Conservation (phyloP, 192 early-diverging fungal species). For the Podila epigama region DNA sequence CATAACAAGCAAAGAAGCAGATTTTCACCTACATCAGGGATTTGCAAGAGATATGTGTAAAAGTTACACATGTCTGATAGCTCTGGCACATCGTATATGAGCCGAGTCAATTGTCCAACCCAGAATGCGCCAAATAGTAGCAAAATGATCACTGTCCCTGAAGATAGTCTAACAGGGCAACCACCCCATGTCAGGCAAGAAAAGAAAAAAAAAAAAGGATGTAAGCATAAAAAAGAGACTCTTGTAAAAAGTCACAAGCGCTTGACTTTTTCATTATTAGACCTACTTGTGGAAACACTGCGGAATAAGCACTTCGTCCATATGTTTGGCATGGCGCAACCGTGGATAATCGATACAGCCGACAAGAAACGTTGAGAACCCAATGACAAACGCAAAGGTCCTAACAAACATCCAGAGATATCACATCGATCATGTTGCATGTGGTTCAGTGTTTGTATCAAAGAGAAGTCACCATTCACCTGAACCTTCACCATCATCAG, state of each 20-base stretch:
- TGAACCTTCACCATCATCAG: background rate
- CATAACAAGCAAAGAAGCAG: too few species aligned
- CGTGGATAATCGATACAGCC: conserved; percentile 90
- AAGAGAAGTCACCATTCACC: too few species aligned
- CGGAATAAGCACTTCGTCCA: conserved; percentile 80
- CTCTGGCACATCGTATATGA: conserved; percentile 72
- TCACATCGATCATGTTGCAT: background rate
- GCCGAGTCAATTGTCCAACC: conserved; percentile 73
- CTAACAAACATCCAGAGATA: conserved; percentile 42
- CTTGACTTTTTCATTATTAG: background rate
- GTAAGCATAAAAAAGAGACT: background rate
- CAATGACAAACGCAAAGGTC: conserved; percentile 86
- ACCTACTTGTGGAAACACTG: conserved; percentile 75
- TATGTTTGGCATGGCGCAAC: conserved; percentile 69
- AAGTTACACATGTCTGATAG: conserved; percentile 88
- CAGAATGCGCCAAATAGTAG: conserved; percentile 76
- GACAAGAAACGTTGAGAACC: conserved; percentile 87
- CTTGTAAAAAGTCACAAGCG: too few species aligned
- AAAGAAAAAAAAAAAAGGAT: conserved; percentile 4
- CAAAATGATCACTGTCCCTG: conserved; percentile 64
- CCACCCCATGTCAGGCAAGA: background rate
- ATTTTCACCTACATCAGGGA: conserved; percentile 67
- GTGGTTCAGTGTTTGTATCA: background rate
- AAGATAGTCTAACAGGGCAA: conserved; percentile 57
- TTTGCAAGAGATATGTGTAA: conserved; percentile 78